Evolutionary conservation across 306 rosid genomes (phyloP).

Genomic region (Lotus japonicus): DNA sequence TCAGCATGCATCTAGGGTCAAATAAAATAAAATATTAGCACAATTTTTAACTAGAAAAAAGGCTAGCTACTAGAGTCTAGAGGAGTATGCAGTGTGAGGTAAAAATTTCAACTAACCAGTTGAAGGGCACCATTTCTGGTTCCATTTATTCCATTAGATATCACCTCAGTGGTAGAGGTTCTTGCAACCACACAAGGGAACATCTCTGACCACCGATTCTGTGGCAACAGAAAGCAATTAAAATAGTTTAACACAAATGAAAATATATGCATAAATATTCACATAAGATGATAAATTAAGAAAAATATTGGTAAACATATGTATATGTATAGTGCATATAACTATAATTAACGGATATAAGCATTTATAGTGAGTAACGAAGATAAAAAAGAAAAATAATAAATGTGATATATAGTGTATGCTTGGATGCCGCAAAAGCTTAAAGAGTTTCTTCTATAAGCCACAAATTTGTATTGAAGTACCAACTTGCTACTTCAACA

Average conservation of each 20-base stretch:
- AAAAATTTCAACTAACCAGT: constrained; percentile 37
- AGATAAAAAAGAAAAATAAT: no score
- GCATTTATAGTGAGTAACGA: no score
- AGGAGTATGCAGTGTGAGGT: neutral
- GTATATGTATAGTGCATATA: no score
- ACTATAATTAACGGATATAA: no score
- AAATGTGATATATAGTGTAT: no score
- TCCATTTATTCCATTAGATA: constrained; percentile 75
- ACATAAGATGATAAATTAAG: neutral
- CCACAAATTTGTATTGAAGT: no score
- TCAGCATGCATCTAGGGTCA: constrained; percentile 72
- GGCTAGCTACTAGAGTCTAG: no score
- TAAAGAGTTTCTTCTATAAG: no score
- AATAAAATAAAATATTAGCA: neutral
- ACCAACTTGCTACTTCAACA: no score
- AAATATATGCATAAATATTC: neutral
- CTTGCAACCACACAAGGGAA: constrained; percentile 83
- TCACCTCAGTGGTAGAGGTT: constrained; percentile 62
- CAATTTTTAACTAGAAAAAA: no score
- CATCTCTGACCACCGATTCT: constrained; percentile 89
- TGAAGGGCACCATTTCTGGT: constrained; percentile 86
- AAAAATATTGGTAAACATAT: no score
- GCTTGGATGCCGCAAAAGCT: no score
- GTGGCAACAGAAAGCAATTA: neutral
- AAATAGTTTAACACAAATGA: neutral